Base-by-base conservation (phyloP, 108 stramenopile genomes). In the Skeletonema potamos region DNA sequence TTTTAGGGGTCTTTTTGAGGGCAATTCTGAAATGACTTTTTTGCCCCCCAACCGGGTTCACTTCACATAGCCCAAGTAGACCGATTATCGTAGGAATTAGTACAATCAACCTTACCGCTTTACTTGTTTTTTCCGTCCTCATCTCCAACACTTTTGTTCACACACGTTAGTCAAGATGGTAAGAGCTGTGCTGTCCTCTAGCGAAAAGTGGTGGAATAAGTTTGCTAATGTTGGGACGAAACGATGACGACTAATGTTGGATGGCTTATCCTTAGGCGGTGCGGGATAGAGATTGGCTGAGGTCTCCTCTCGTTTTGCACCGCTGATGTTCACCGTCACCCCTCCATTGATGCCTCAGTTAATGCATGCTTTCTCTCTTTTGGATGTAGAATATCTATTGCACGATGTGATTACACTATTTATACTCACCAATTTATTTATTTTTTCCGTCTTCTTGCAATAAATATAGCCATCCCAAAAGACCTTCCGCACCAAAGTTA, bases 401-500 rank as follows among this genome's bases (percentile, higher is more conserved):
- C 48, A 22, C 13, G 0, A 24, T 9, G 48, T 51, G 22, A 51
- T 22, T 51, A n/a, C n/a, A n/a, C n/a, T n/a, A n/a, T n/a, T n/a
- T n/a, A n/a, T n/a, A n/a, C n/a, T n/a, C n/a, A n/a, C 48, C 22
- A 24, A 51, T 20, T 24, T 20, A 51, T 20, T 51, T 51, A 2
- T 22, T 5, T 2, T 24, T 51, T n/a, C 4, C 8, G 0, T 24
- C 6, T 9, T 15, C 46, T 51, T 6, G 20, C 18, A 51, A 51
- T 20, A 48, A 51, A 22, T 22, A 65, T 80, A 95, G 99, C 97
- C 99, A 46, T 94, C 99, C 36, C 98, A 98, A 88, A 99, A 99
- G 90, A 90, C 96, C 43, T 98, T 99, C 92, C 94, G 98, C 80
- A 99, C 98, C 62, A 99, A 99, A 96, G 92, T 89, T 56, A 98